Evolutionary conservation across 192 early-diverging fungal species (phyloP), one percentile per base, ranked within the genome.

Genomic region (Phlyctochytrium arcticum): DNA sequence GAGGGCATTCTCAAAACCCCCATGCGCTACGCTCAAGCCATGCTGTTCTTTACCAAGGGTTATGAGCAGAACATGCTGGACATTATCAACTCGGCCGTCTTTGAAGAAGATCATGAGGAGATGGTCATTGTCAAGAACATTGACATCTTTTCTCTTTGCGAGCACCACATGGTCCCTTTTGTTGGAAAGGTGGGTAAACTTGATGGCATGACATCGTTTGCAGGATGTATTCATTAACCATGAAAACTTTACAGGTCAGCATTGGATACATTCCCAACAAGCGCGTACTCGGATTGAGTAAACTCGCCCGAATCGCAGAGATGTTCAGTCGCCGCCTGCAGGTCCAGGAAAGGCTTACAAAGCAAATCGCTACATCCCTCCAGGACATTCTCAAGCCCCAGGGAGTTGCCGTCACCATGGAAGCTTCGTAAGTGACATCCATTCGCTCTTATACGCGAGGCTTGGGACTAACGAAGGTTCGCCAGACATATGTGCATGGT

Each of bases 41-140:
- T 99, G 23, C 89, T 96, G 88, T 99, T 96, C 66, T 91, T 99
- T 67, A 95, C 97, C 17, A 91, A 96, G 74, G 97, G 97, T n/a
- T 99, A 99, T 75, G 95, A 99, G 72, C 85, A 88, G 72, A 87
- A 85, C 21, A 82, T 98, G 60, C 83, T 82, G 65, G 92, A 91
- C 34, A 78, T 99, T 0, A 75, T 97, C 69, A 99, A 99, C 70
- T 90, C 88, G 34, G 97, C 97, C 8, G 80, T 99, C 19, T 99
- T 99, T 78, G 90, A 95, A 76, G 97, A 99, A 84, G 93, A 98
- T 67, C 92, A 97, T 71, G 94, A 97, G 54, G 97, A 98, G 68
- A 99, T 99, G 97, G 97, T 99, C 15, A 94, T 99, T 74, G 97
- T 99, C 17, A 92, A 89, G 65, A 87, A 97, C 75, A 95, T 99